A percentile compares a stretch with the other conserved stretches of the same genome.
Conservation (phyloP, 495 filamentous ascomycete genomes). For the Aspergillus hancockii region DNA sequence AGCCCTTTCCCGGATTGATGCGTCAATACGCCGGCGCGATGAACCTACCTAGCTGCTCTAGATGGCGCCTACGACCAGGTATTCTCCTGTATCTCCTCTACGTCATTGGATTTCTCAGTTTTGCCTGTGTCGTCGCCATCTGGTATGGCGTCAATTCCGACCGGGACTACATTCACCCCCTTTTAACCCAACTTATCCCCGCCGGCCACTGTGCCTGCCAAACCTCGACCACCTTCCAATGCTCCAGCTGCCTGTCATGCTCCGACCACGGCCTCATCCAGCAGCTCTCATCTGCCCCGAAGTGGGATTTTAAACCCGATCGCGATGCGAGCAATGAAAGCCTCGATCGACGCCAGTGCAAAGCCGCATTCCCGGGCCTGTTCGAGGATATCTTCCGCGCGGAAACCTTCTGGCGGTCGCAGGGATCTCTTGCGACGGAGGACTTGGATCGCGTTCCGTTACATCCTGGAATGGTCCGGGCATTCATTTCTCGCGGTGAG, state of each 20-base stretch:
- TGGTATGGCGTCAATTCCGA: slow-evolving; percentile 47
- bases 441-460: slow-evolving; percentile 34
- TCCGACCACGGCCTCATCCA: slow-evolving; percentile 20
- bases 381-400: slow-evolving; percentile 47
- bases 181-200: slow-evolving; percentile 42
- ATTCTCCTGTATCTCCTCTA: slow-evolving; percentile 28
- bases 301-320: slow-evolving; percentile 36
- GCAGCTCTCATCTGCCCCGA: slow-evolving; percentile 12
- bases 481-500: slow-evolving; percentile 34
- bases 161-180: slow-evolving; percentile 36
- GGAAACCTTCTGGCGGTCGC: slow-evolving; percentile 30
- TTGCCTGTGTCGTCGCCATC: slow-evolving; percentile 25
- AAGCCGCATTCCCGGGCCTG: slow-evolving; percentile 46
- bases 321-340: slow-evolving; percentile 41
- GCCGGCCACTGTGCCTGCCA: slow-evolving; percentile 44
- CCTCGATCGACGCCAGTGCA: slow-evolving; percentile 40
- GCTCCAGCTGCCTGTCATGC: slow-evolving; percentile 40
- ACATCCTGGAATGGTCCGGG: slow-evolving; percentile 37
- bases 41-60: slow-evolving; percentile 25
- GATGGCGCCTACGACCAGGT: slow-evolving; percentile 26
- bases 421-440: slow-evolving; percentile 29
- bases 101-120: slow-evolving; percentile 20
- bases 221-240: slow-evolving; percentile 43
- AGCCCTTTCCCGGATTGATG: background rate
- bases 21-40: slow-evolving; percentile 20